Evolutionary conservation across 176 grass and related monocot species (phyloP), one percentile per base, ranked within the genome.

Genomic region (Raddia guianensis): DNA sequence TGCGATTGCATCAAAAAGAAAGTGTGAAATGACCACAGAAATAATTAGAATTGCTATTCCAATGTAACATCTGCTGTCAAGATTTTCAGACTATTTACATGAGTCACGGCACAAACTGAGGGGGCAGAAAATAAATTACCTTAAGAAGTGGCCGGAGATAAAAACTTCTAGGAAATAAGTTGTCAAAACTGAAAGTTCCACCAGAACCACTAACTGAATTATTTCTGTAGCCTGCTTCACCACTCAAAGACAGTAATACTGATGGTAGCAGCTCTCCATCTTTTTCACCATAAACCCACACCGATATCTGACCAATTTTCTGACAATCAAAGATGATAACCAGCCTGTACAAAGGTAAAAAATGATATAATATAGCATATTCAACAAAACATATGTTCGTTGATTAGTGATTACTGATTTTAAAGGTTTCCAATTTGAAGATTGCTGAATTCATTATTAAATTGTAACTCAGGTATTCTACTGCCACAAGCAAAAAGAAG

Each of bases 161-260:
- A 79, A 95, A 99, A 77, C 88, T 95, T 86, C 96, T 90, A 57
- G 92, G 96, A 82, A 95, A 95, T 83, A 99, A 91, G 76, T 95
- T 86, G 60, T 84, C 77, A 78, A 99, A 99, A 49, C 75, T 86
- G 81, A 98, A 98, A 73, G 78, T 81, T 80, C 96, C 92, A 86
- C 88, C 88, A 74, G 79, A 70, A 74, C 86, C 87, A 87, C 90
- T 90, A 82, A 93, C 74, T 74, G 96, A 93, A 77, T 99, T 99
- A 78, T 99, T 99, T 90, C 96, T 86, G 86, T 95, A 99, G 19
- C 92, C 92, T 86, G 91, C 91, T 77, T 99, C 96, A 6, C 96
- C 93, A 85, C 92, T 99, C 80, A 99, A 85, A 79, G 96, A 95
- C 66, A 99, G 80, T 7, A 99, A 87, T 78, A 99, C 92, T 69